Evolutionary conservation across 345 rosid genomes (phyloP).

Genomic region (Eucalyptus globulus): DNA sequence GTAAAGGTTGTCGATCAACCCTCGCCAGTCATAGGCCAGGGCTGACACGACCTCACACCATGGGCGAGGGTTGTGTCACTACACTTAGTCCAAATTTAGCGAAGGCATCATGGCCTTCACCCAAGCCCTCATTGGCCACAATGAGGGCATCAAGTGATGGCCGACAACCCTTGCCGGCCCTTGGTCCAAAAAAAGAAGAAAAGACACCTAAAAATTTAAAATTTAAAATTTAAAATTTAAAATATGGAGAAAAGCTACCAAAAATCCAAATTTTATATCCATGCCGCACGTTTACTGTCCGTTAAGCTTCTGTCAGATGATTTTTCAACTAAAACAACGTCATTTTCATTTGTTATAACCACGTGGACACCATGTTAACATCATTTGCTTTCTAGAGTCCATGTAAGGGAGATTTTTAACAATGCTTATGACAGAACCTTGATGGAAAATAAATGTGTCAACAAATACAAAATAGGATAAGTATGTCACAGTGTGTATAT

Average conservation of each 20-base stretch:
- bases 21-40: accelerated
- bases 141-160: not conserved
- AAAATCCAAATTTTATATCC: too few relatives aligned
- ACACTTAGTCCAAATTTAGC: accelerated
- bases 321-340: not conserved
- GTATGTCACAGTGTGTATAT: accelerated
- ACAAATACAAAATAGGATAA: too few relatives aligned
- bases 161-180: accelerated
- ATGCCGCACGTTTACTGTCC: accelerated
- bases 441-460: not conserved
- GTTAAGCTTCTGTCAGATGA: accelerated
- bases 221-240: too few relatives aligned
- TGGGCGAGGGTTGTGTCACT: not conserved
- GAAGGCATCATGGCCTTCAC: not conserved
- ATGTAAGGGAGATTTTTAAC: too few relatives aligned
- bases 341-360: too few relatives aligned
- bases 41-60: accelerated
- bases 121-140: not conserved
- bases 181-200: not conserved
- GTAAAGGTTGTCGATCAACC: too few relatives aligned
- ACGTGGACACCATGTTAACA: accelerated
- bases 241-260: not conserved
- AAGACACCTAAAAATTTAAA: too few relatives aligned
- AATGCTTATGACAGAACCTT: not conserved
- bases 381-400: not conserved